Base-by-base conservation (phyloP, 352 stramenopile genomes). In the Globisporangium orthogonon region DNA sequence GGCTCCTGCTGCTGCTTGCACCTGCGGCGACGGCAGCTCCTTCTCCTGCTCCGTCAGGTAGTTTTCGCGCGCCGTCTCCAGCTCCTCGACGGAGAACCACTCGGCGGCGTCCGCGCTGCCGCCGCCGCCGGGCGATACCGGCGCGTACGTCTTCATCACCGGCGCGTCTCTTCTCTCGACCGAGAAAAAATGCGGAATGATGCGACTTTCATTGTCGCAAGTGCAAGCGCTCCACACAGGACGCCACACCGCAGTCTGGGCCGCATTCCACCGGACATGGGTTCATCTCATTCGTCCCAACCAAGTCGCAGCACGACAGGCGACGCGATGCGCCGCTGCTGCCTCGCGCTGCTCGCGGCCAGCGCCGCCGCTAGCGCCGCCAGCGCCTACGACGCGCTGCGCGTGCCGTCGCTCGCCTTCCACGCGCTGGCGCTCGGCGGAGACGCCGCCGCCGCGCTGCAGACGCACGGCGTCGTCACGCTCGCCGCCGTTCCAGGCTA, bases 21-120 rank as follows among this genome's bases (percentile, higher is more conserved):
- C 78, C 74, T 83, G 65, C 48, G 66, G 71, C 31, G 78, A 83
- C 56, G 82, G 79, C 53, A 76, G 66, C 53, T 90, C 76, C 61
- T 85, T 80, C 67, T 92, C 76, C 58, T 92, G 82, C 52, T 88
- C 82, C 56, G 81, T 67, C 43, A 92, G 63, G 64, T 92, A 92
- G 48, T 83, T 74, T 53, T 89, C 79, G 44, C 82, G 82, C 44
- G 82, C 79, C 39, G 69, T 67, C 66, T 85, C 78, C 43, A 91
- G 66, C 45, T 89, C 81, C 56, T 87, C 78, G 39, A 68, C 50
- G n/a, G 81, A 91, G 68, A 89, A 91, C 69, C 81, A 88, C 44
- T 88, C 78, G 56, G 40, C 52, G 40, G 56, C 50, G n/a, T 50
- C 49, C 54, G 56, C 55, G 30, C 43, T 40, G 44, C 49, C 50